These are phyloP conservation scores for Paxillus involutus DNA, from an alignment of 768 basidiomycete genomes.

Conservation along the genomic window DNA sequence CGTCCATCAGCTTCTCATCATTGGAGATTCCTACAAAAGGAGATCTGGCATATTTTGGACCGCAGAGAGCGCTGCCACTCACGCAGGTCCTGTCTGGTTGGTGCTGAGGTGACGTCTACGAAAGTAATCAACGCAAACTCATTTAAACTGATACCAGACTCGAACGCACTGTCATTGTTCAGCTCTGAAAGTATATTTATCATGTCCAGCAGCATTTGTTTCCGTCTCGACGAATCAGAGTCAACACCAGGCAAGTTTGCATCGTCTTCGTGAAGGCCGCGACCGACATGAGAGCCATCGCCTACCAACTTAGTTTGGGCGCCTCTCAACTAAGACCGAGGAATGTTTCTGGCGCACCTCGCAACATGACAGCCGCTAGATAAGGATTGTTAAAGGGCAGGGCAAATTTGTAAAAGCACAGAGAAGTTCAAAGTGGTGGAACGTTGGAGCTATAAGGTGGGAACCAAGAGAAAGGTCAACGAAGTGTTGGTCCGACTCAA, in stretches of 20 bases:
- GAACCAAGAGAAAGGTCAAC: constrained; percentile 27
- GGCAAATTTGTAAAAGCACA: constrained; percentile 19
- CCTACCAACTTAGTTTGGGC: constrained; percentile 25
- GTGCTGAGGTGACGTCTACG: constrained; percentile 32
- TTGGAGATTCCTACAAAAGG: constrained; percentile 36
- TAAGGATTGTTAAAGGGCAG: constrained; percentile 20
- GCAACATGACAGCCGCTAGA: constrained; percentile 27
- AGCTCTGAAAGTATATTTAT: too few relatives aligned
- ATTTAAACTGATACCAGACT: constrained; percentile 23
- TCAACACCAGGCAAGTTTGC: too few relatives aligned
- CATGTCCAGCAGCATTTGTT: too few relatives aligned
- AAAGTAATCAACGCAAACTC: neutral
- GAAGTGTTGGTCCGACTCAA: constrained; percentile 17
- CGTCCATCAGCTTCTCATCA: constrained; percentile 50
- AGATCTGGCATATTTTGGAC: constrained; percentile 7
- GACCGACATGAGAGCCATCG: constrained; percentile 15
- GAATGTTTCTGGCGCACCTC: constrained; percentile 31
- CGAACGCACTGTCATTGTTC: constrained; percentile 37
- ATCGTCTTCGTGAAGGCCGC: too few relatives aligned
- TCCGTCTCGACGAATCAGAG: too few relatives aligned
- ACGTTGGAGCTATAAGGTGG: constrained; percentile 26
- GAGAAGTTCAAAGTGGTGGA: constrained; percentile 11
- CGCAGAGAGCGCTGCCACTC: constrained; percentile 2
- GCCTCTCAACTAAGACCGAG: constrained; percentile 23
- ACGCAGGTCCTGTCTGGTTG: constrained; percentile 43